Evolutionary conservation across 163 green algal species (phyloP), one percentile per base, ranked within the genome.

Genomic region (Scenedesmus sp.): DNA sequence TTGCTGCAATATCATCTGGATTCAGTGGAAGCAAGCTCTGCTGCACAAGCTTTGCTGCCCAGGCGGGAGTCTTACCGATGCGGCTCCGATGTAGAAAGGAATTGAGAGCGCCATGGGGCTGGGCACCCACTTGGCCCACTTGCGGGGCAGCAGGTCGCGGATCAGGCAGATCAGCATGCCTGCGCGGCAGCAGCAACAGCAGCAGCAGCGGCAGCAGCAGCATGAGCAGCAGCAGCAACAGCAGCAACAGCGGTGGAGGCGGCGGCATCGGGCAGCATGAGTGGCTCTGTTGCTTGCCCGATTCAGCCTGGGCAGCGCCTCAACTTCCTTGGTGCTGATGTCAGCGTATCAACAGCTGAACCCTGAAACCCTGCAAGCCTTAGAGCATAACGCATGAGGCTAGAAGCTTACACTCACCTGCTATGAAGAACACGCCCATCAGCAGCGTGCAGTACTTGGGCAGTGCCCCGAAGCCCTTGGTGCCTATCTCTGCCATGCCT

Each of bases 1-100:
- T 15, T 12, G 62, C 62, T 70, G 1, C 10, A 15, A 15, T 15
- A 20, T 70, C 13, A 70, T 70, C 62, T 70, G 62, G 62, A 70
- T 12, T 70, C 62, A 20, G 62, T 70, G 62, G 62, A 46, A 46
- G 34, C 34, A 46, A 46, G 34, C 34, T 46, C 34, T 46, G 16
- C 66, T 76, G 66, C 66, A 16, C 16, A 3, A n/a, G 66, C 66
- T 76, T 16, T 76, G 2, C 20, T 16, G 2, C 66, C 16, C 66
- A 76, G 66, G 16, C 20, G 16, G 16, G 1, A 18, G 66, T 18
- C 20, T 85, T 52, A 93, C 90, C 60, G 90, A 93, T 52, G 90
- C 90, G 2, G 90, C 90, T 85, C 90, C 90, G 70, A 93, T 90
- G 90, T 93, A 93, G 70, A 93, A 93, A 26, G 90, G 90, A 15